Evolutionary conservation across 192 early-diverging fungal species (phyloP), one percentile per base, ranked within the genome.

Genomic region (Linnemannia elongata): DNA sequence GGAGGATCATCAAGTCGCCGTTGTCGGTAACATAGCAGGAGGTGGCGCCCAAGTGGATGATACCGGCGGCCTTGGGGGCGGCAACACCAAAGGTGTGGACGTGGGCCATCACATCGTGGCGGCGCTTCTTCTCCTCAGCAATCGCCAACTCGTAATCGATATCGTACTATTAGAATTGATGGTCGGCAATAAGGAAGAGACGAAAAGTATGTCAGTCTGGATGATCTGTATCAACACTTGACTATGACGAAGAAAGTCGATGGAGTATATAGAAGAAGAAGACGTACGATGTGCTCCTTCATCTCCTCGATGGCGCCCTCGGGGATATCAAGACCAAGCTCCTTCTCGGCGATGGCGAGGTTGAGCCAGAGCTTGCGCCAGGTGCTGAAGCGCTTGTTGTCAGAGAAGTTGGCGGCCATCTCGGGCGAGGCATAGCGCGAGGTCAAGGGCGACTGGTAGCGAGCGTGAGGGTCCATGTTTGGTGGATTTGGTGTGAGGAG

Each of bases 81-180:
- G 92, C 96, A 7, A 96, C 83, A 57, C 97, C 98, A 90, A 97
- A 97, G 24, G 97, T 96, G 89, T 99, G 97, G 41, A 99, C 98
- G 85, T 99, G 98, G n/a, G 98, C 97, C 97, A 99, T 99, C 68
- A 99, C 98, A 90, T 99, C 98, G 90, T 99, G 98, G 22, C 98
- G 92, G 22, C 97, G 92, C 73, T 94, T 93, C 92, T 97, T 96
- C 83, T 99, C 98, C 89, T 99, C 98, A 41, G 88, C 93, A 45
- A 94, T 95, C 47, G 97, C 98, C 52, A 97, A 81, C 45, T 85
- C 90, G 88, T 97, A 99, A 90, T 99, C 98, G 85, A 98, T 98
- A 82, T 96, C 94, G 81, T 89, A 81, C 85, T 87, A 81, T 30
- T 41, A 15, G 55, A 15, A 13, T 24, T 22, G 18, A n/a, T 6